Base-by-base conservation (phyloP, 75 land plant genomes). In the Selaginella moellendorffii region DNA sequence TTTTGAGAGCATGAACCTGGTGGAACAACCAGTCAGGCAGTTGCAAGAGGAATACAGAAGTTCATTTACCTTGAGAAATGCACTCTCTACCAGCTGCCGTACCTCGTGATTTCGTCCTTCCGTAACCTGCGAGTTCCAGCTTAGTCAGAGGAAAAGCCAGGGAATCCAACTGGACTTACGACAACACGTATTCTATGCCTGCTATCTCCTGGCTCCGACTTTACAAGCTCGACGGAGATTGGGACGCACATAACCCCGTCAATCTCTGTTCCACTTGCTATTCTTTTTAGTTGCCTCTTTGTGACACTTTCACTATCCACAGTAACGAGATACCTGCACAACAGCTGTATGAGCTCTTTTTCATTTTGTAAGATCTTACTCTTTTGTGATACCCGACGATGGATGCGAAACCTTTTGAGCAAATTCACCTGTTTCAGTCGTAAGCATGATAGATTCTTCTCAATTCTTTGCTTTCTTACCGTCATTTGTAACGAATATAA, bases 101-200 rank as follows among this genome's bases (percentile, higher is more conserved):
- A 95, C 96, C 80, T 95, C 99, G 77, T 90, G 99, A 29, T 95
- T 83, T 64, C 96, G 81, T 18, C 99, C 99, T 66, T 95, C 96
- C 77, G 78, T 77, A 58, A 95, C 99, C 99, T 95, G 81, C 62
- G 67, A 31, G 31, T 27, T 23, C 61, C 46, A 36, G 5, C 46
- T 36, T 36, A 36, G 5, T 5, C 46, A 36, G 46, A 36, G 28
- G 27, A 26, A n/a, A n/a, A n/a, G n/a, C n/a, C n/a, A 26, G 29
- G 18, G 26, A 24, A 26, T 12, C 26, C 64, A 28, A 2, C 26
- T 1, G 29, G 29, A 67, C 31, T 26, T 79, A 93, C 98, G 80
- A 83, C 96, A 72, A 95, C 80, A 12, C 90, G 85, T 36, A 95
- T 51, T 31, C 87, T 71, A 29, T 77, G 74, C 59, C 76, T 82